Evolutionary conservation across 352 stramenopile genomes (phyloP).

Genomic region (Phytophthora boehmeriae): DNA sequence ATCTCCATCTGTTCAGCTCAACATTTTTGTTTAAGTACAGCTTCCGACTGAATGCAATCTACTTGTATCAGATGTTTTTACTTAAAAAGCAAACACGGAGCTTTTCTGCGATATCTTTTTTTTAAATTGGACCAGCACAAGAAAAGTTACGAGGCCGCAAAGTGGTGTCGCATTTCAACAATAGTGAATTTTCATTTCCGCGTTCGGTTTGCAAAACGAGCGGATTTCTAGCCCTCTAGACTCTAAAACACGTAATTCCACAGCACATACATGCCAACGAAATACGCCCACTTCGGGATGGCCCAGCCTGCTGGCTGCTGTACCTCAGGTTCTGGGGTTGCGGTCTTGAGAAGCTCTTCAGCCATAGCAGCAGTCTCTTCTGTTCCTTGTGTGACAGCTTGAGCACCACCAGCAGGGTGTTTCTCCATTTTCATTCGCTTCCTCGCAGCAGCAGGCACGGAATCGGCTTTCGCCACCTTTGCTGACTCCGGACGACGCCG

Average conservation of each 20-base stretch:
- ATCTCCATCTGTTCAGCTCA: too few species aligned
- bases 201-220: not conserved
- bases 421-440: slow-evolving; percentile 79
- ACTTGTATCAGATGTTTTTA: too few species aligned
- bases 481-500: slow-evolving; percentile 49
- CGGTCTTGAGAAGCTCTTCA: slow-evolving; percentile 49
- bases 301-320: slow-evolving; percentile 40
- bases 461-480: slow-evolving; percentile 58
- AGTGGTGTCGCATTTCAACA: too few species aligned
- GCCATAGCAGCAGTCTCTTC: slow-evolving; percentile 34
- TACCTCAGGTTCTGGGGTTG: slow-evolving; percentile 53
- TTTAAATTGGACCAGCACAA: too few species aligned
- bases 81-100: too few species aligned
- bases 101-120: too few species aligned
- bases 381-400: slow-evolving; percentile 9
- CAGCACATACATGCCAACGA: slow-evolving; percentile 67
- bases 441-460: slow-evolving; percentile 52
- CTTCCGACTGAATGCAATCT: too few species aligned
- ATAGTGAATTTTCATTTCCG: not conserved
- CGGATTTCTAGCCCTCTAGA: slow-evolving; percentile 15
- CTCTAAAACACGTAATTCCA: slow-evolving; percentile 72
- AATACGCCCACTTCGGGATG: slow-evolving; percentile 75
- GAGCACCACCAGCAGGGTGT: slow-evolving; percentile 22
- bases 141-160: too few species aligned
- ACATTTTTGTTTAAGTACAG: too few species aligned